A percentile compares a stretch with the other conserved stretches of the same genome.
Evolutionary conservation across 2,329 filamentous ascomycete genomes (phyloP).

Genomic region (Cercospora sesami): DNA sequence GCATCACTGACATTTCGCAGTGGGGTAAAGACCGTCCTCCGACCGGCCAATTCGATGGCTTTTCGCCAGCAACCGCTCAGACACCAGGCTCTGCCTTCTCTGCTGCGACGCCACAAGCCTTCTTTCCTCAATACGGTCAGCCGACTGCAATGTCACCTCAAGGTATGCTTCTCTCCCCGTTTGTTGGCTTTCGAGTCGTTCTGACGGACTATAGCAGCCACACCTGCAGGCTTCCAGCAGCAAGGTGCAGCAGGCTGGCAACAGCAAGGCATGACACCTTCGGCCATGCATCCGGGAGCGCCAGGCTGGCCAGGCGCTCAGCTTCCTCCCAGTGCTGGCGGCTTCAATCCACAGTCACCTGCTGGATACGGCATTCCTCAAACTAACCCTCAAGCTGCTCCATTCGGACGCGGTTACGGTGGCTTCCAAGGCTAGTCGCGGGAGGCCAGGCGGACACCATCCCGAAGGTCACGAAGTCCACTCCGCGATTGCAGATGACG

Average conservation of each 20-base stretch:
- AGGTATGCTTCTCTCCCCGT: conserved; percentile 22
- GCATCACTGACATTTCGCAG: conserved; percentile 52
- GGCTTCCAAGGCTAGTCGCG: conserved; percentile 58
- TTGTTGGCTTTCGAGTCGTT: background rate
- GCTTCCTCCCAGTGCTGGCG: conserved; percentile 67
- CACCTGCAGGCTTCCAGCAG: conserved; percentile 62
- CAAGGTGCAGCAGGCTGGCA: conserved; percentile 60
- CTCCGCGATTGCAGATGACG: background rate
- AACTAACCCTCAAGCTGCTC: conserved; percentile 38
- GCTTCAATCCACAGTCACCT: conserved; percentile 67
- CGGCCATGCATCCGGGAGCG: conserved; percentile 35
- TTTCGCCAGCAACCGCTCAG: conserved; percentile 73
- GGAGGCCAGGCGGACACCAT: background rate
- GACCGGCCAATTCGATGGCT: conserved; percentile 74
- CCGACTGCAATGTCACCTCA: conserved; percentile 59
- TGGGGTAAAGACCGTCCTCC: conserved; percentile 99
- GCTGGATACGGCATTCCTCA: conserved; percentile 52
- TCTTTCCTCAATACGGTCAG: conserved; percentile 93
- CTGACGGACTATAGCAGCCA: conserved; percentile 41
- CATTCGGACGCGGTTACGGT: conserved; percentile 57
- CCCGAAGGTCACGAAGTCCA: conserved; percentile 14
- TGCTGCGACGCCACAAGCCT: conserved; percentile 66
- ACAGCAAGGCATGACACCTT: conserved; percentile 53
- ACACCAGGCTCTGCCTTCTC: conserved; percentile 67
- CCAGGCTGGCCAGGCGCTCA: conserved; percentile 47